Percentiles rank a stretch among this genome's conserved stretches.
phyloP scores from a whole-genome alignment of 176 grass and related monocot species.

The Carex cristatella region DNA sequence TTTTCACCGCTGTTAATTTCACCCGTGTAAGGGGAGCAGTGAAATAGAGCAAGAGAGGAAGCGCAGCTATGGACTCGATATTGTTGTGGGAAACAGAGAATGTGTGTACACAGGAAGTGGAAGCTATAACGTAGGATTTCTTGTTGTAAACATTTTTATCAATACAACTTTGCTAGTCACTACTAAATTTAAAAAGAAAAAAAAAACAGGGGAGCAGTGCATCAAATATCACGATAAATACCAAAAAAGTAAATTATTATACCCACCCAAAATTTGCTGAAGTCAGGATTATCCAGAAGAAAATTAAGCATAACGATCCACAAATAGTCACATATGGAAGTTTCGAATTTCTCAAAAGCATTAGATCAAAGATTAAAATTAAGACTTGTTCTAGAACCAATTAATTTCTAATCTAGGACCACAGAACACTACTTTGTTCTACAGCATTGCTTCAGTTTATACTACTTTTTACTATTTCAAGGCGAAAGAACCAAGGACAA shows the following conservation, averaged over 20 bases:
- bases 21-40: too few species aligned
- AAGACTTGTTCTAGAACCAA: background rate
- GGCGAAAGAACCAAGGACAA: slow-evolving; percentile 27
- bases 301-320: background rate
- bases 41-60: too few species aligned
- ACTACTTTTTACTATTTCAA: background rate
- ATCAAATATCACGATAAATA: background rate
- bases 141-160: too few species aligned
- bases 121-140: too few species aligned
- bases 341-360: background rate
- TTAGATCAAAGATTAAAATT: background rate
- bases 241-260: background rate
- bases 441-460: background rate
- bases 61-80: too few species aligned
- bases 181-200: too few species aligned
- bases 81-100: too few species aligned
- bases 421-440: background rate
- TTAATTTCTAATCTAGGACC: background rate
- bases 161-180: too few species aligned
- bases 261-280: background rate
- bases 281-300: background rate
- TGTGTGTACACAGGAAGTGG: too few species aligned
- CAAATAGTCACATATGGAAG: background rate
- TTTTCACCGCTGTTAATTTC: too few species aligned
- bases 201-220: too few species aligned